Evolutionary conservation across 2,329 filamentous ascomycete species (phyloP).

Genomic region (Sclerotinia trifoliorum): DNA sequence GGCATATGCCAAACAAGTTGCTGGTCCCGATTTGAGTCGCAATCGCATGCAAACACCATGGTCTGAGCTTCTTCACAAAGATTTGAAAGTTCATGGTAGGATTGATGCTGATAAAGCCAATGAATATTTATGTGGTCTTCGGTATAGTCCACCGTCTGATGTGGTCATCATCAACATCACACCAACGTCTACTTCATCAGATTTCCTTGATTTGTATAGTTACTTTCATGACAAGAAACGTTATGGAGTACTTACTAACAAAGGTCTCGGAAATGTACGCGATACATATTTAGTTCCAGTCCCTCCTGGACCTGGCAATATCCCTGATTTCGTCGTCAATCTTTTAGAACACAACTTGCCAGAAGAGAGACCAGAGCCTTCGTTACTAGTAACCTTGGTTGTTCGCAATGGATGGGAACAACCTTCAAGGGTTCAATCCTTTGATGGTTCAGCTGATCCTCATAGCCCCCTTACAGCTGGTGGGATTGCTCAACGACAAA

Average conservation of each 20-base stretch:
- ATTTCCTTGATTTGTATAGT: slow-evolving; percentile 76
- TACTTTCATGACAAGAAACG: slow-evolving; percentile 82
- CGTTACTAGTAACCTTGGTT: slow-evolving; percentile 82
- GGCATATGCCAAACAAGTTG: slow-evolving; percentile 78
- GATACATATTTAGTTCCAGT: slow-evolving; percentile 92
- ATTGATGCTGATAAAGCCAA: slow-evolving; percentile 81
- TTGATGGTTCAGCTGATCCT: slow-evolving; percentile 31
- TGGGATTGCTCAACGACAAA: slow-evolving; percentile 45
- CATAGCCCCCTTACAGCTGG: slow-evolving; percentile 41
- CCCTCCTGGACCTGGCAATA: slow-evolving; percentile 63
- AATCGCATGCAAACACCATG: slow-evolving; percentile 55
- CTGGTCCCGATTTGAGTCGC: slow-evolving; percentile 73
- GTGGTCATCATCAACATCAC: slow-evolving; percentile 76
- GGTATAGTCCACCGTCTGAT: slow-evolving; percentile 79
- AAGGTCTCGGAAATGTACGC: slow-evolving; percentile 70
- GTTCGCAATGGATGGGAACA: slow-evolving; percentile 59
- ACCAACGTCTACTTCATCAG: slow-evolving; percentile 57
- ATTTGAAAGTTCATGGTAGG: slow-evolving; percentile 70
- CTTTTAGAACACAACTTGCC: slow-evolving; percentile 83
- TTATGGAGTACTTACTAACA: slow-evolving; percentile 84
- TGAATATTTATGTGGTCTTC: slow-evolving; percentile 84
- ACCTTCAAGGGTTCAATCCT: slow-evolving; percentile 22
- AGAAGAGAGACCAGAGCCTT: slow-evolving; percentile 66
- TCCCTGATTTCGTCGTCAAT: slow-evolving; percentile 85
- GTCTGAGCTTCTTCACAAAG: slow-evolving; percentile 70